Evolutionary conservation across 805 yeast species (phyloP).

Genomic region (Torulaspora delbrueckii): DNA sequence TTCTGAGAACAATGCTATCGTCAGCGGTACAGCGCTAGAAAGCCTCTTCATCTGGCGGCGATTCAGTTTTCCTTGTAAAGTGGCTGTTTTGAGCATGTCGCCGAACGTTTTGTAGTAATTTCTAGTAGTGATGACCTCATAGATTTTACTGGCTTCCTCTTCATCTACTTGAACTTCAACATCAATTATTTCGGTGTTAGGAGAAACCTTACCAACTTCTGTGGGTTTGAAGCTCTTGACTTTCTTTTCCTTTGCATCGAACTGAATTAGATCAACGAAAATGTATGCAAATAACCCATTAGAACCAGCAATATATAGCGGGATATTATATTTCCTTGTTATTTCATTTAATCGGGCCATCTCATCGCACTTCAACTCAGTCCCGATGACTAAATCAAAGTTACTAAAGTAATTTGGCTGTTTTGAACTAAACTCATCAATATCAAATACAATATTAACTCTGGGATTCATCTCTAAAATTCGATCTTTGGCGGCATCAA

Average conservation of each 20-base stretch:
- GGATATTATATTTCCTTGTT: constrained; percentile 53
- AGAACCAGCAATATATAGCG: constrained; percentile 62
- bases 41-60: constrained; percentile 31
- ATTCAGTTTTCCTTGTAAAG: constrained; percentile 35
- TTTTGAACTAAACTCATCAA: constrained; percentile 24
- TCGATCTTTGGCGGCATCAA: constrained; percentile 49
- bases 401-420: constrained; percentile 40
- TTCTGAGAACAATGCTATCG: constrained; percentile 52
- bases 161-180: constrained; percentile 35
- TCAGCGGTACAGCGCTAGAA: constrained; percentile 43
- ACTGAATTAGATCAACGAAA: constrained; percentile 70
- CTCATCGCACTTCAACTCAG: constrained; percentile 49
- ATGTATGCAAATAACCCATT: constrained; percentile 83
- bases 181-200: constrained; percentile 40
- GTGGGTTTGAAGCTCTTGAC: constrained; percentile 48
- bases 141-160: constrained; percentile 34
- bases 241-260: constrained; percentile 50
- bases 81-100: constrained; percentile 35
- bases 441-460: constrained; percentile 52
- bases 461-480: constrained; percentile 76
- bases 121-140: constrained; percentile 38
- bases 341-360: constrained; percentile 47
- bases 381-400: constrained; percentile 71
- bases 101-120: constrained; percentile 38
- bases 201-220: constrained; percentile 45